A percentile compares a stretch with the other conserved stretches of the same genome.
These are phyloP conservation scores for Tylopilus balloui DNA, from an alignment of 768 basidiomycete genomes.

Conservation along the genomic window DNA sequence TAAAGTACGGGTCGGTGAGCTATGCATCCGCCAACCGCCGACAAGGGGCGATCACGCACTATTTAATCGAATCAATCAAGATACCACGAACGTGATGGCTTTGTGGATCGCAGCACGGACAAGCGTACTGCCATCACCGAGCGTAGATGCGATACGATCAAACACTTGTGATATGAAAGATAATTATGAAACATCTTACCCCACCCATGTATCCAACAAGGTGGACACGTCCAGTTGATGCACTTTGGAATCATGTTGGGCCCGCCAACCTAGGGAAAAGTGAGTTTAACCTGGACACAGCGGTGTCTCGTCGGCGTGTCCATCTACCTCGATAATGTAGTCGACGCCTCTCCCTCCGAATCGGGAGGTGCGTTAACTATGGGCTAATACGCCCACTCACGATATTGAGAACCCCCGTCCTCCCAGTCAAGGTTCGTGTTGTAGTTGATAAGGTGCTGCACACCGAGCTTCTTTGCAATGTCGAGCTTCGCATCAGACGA, in stretches of 20 bases:
- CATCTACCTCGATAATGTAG: conserved; percentile 30
- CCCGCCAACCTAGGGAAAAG: conserved; percentile 46
- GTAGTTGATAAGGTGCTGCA: conserved; percentile 58
- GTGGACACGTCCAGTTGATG: conserved; percentile 42
- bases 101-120: conserved; percentile 36
- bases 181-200: conserved; percentile 26
- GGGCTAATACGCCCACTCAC: conserved; percentile 26
- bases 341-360: conserved; percentile 30
- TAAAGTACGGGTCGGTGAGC: background rate
- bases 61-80: conserved; percentile 53
- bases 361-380: background rate
- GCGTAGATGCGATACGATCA: background rate
- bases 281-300: background rate
- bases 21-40: background rate
- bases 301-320: background rate
- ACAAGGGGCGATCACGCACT: conserved; percentile 35
- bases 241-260: conserved; percentile 45
- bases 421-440: conserved; percentile 56
- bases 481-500: conserved; percentile 62
- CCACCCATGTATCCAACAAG: conserved; percentile 50
- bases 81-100: conserved; percentile 45
- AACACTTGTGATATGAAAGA: background rate
- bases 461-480: conserved; percentile 48
- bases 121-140: conserved; percentile 25
- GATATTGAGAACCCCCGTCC: conserved; percentile 42